Evolutionary conservation across 1,284 basidiomycete genomes (phyloP), one percentile per base, ranked within the genome.

Genomic region (Thelephora terrestris): DNA sequence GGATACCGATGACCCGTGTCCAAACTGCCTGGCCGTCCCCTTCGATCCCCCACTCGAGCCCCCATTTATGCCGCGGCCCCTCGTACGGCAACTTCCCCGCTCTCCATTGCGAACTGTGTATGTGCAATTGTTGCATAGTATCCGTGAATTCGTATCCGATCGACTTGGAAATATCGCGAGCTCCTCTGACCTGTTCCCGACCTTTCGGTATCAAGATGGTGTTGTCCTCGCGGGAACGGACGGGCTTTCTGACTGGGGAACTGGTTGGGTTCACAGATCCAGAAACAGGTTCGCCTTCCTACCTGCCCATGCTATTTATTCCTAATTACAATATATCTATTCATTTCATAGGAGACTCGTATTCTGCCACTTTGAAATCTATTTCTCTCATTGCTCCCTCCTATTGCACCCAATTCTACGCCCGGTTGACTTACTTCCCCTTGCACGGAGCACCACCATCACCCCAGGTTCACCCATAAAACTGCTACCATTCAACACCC

Each of bases 401-500:
- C 62, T 83, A 21, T 62, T 88, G 12, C 80, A 82, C 51, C 79
- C 82, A 2, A 64, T 74, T 12, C 64, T 84, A 38, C 66, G 67
- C 5, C 62, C 74, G 7, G 82, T 83, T 2, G 70, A 74, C 20
- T 77, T 73, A 52, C 58, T 73, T 36, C 70, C 73, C 3, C 61
- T 81, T 1, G 55, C 57, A 23, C 52, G 57, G 9, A 60, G 62
- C 23, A 60, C 71, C 5, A 74, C 76, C 5, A 61, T 76, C 10
- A 61, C 73, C 24, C 61, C 78, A 5, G 83, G 85, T 17, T 71
- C 76, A 14, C 83, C 83, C 5, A 77, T 88, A 39, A 71, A 69
- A 7, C 66, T 88, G 4, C 68, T 87, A 21, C 85, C 85, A 1
- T 73, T 80, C 53, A 80, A 75, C 20, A 78, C 75, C 2, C 85